Evolutionary conservation across 495 filamentous ascomycete genomes (phyloP).

Genomic region (Penicillium ochrochloron): DNA sequence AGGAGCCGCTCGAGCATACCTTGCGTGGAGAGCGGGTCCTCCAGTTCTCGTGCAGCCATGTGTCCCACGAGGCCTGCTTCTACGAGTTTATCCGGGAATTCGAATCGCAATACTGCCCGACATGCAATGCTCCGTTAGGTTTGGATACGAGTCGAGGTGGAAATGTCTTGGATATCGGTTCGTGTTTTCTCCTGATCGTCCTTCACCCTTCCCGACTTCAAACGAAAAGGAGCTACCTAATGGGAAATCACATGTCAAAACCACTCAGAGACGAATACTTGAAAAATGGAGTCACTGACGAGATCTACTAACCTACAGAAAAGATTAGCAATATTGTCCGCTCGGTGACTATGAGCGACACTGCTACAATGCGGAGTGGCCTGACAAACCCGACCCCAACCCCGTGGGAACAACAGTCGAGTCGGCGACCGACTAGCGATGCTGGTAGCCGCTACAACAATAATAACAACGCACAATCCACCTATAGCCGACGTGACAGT

Average conservation of each 20-base stretch:
- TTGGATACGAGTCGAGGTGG: slow-evolving; percentile 94
- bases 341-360: slow-evolving; percentile 73
- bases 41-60: slow-evolving; percentile 94
- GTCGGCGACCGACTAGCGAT: slow-evolving; percentile 53
- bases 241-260: neutral
- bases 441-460: slow-evolving; percentile 47
- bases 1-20: slow-evolving; percentile 96
- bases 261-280: neutral
- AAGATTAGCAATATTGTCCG: slow-evolving; percentile 96
- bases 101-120: slow-evolving; percentile 93
- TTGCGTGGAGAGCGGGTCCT: slow-evolving; percentile 92
- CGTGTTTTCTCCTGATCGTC: slow-evolving; percentile 33
- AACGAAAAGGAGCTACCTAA: neutral
- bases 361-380: slow-evolving; percentile 51
- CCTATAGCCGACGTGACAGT: slow-evolving; percentile 57
- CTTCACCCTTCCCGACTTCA: neutral
- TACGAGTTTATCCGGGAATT: slow-evolving; percentile 98
- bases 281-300: neutral
- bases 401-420: slow-evolving; percentile 61
- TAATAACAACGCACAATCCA: slow-evolving; percentile 27
- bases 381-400: slow-evolving; percentile 61
- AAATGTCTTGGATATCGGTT: slow-evolving; percentile 93
- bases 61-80: slow-evolving; percentile 98
- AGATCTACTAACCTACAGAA: slow-evolving; percentile 56
- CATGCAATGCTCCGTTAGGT: slow-evolving; percentile 90